Percentiles rank a stretch among this genome's conserved stretches.
Conservation (phyloP, 306 rosid genomes). For the Acacia crassicarpa region DNA sequence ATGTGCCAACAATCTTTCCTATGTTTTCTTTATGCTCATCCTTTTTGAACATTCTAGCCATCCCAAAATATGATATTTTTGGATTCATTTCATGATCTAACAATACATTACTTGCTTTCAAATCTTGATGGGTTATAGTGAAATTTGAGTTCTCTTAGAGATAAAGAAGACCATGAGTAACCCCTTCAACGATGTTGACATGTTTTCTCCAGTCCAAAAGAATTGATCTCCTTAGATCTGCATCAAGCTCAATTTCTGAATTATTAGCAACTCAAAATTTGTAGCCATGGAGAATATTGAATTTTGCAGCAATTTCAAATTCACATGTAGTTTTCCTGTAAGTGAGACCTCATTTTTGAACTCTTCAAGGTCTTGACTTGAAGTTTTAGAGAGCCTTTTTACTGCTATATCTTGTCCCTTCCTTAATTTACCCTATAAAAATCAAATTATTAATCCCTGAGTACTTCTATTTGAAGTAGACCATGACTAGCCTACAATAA, state of each 20-base stretch:
- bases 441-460: background rate
- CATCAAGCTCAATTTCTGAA: constrained; percentile 25
- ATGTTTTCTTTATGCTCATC: constrained; percentile 68
- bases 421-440: constrained; percentile 45
- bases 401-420: constrained; percentile 53
- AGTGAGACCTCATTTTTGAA: constrained; percentile 1
- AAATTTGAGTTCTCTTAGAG: constrained; percentile 77
- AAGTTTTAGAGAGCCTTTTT: constrained; percentile 51
- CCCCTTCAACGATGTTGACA: constrained; percentile 62
- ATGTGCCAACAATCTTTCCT: constrained; percentile 60
- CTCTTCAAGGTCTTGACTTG: constrained; percentile 47
- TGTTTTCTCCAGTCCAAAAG: constrained; percentile 51
- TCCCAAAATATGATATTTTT: background rate
- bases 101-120: constrained; percentile 45
- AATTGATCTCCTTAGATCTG: constrained; percentile 45
- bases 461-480: background rate
- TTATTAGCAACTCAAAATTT: constrained; percentile 7
- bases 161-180: constrained; percentile 75
- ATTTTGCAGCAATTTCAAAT: constrained; percentile 17
- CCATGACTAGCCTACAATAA: background rate
- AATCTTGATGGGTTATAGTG: constrained; percentile 47
- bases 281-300: background rate
- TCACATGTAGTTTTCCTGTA: constrained; percentile 53
- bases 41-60: constrained; percentile 50
- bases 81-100: constrained; percentile 39